phyloP scores from a whole-genome alignment of 306 rosid species.

The Cicer pinnatifidum region DNA sequence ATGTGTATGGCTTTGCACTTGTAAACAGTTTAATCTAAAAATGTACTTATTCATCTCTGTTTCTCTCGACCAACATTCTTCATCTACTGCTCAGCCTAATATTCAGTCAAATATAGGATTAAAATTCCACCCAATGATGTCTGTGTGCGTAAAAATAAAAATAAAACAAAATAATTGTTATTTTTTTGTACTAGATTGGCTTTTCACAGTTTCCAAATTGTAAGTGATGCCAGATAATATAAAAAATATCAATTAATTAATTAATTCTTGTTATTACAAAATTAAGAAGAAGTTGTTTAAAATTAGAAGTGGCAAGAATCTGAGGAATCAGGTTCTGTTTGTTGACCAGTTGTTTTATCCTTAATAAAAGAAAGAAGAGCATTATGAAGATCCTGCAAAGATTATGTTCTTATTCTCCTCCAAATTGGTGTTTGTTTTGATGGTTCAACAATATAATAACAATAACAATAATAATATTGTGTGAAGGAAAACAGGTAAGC shows the following conservation, averaged over 20 bases:
- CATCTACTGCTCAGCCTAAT: too few relatives aligned
- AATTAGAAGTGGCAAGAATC: not conserved
- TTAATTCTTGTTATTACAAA: not conserved
- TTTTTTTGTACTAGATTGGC: not conserved
- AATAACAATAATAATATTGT: not conserved
- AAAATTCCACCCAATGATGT: not conserved
- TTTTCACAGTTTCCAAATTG: not conserved
- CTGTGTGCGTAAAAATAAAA: not conserved
- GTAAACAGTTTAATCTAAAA: too few relatives aligned
- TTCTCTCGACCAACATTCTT: too few relatives aligned
- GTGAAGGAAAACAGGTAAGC: not conserved
- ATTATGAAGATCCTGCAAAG: conserved; percentile 45
- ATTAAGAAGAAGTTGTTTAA: not conserved
- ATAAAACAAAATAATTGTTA: not conserved
- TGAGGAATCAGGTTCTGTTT: conserved; percentile 12
- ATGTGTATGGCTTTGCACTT: too few relatives aligned
- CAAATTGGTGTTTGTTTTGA: conserved; percentile 5
- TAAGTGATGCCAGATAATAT: not conserved
- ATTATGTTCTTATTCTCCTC: conserved; percentile 53
- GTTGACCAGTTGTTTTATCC: not conserved
- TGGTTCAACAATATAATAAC: not conserved
- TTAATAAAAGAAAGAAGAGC: not conserved
- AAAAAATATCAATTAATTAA: not conserved
- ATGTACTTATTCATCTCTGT: too few relatives aligned
- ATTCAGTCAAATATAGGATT: too few relatives aligned